A percentile compares a stretch with the other conserved stretches of the same genome.
phyloP scores from a whole-genome alignment of 75 land plant species.

The Gnetum montanum region DNA sequence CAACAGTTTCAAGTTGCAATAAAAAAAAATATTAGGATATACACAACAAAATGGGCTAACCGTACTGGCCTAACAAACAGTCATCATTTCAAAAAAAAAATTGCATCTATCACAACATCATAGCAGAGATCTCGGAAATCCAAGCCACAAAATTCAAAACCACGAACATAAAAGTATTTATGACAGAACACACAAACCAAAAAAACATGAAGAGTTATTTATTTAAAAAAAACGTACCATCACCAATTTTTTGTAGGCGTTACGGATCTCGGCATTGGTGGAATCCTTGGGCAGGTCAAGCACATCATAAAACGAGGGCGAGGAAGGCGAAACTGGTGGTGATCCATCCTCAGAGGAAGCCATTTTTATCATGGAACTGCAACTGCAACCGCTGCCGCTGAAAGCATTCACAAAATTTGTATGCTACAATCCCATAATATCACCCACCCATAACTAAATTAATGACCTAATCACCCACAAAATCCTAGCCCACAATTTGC shows the following conservation, averaged over 20 bases:
- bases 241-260: conserved; percentile 48
- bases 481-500: no score
- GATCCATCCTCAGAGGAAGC: no score
- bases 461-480: no score
- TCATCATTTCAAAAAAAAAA: not conserved
- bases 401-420: no score
- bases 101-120: not conserved
- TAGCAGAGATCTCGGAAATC: not conserved
- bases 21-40: not conserved
- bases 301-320: conserved; percentile 45
- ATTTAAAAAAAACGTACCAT: conserved; percentile 28
- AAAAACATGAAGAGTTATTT: no score
- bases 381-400: no score
- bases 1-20: not conserved
- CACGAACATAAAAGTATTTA: not conserved
- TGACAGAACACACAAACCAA: no score
- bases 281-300: conserved; percentile 43
- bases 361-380: no score
- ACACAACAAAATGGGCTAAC: not conserved
- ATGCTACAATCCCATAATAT: no score
- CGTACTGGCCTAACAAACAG: not conserved
- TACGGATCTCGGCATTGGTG: conserved; percentile 40
- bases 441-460: no score
- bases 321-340: no score
- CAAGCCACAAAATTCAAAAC: not conserved